phyloP scores from a whole-genome alignment of 2,329 filamentous ascomycete species.

The Raffaelea arxii region DNA sequence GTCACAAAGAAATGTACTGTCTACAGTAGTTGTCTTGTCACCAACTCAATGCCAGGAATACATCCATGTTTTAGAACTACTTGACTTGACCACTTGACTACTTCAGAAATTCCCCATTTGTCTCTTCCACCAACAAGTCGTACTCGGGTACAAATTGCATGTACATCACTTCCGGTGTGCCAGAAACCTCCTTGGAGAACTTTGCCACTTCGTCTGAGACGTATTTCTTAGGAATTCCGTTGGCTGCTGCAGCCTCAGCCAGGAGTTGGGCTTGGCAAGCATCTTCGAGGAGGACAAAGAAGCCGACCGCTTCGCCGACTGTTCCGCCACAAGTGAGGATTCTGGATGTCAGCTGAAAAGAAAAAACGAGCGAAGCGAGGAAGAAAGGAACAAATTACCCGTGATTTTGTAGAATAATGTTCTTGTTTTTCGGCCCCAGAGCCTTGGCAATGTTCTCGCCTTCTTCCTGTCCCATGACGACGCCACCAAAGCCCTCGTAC shows the following conservation, averaged over 20 bases:
- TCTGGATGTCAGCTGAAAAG: conserved; percentile 17
- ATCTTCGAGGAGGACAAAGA: conserved; percentile 58
- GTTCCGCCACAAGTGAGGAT: conserved; percentile 58
- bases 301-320: conserved; percentile 62
- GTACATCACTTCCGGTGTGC: neutral
- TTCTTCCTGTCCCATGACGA: conserved; percentile 52
- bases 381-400: conserved; percentile 17
- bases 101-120: neutral
- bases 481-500: conserved; percentile 44
- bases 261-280: conserved; percentile 57
- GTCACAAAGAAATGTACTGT: too few species aligned
- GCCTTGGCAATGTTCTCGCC: conserved; percentile 52
- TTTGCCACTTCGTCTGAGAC: conserved; percentile 25
- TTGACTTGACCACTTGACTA: too few species aligned
- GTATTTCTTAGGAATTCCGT: conserved; percentile 11
- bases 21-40: too few species aligned
- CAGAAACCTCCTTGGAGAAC: conserved; percentile 9
- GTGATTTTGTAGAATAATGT: conserved; percentile 58
- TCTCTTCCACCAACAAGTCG: neutral
- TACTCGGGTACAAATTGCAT: neutral
- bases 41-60: too few species aligned
- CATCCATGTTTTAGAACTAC: too few species aligned
- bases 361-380: neutral
- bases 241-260: conserved; percentile 38
- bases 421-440: conserved; percentile 49